phyloP scores from a whole-genome alignment of 805 yeast species.

The Nakazawaea pomicola region DNA sequence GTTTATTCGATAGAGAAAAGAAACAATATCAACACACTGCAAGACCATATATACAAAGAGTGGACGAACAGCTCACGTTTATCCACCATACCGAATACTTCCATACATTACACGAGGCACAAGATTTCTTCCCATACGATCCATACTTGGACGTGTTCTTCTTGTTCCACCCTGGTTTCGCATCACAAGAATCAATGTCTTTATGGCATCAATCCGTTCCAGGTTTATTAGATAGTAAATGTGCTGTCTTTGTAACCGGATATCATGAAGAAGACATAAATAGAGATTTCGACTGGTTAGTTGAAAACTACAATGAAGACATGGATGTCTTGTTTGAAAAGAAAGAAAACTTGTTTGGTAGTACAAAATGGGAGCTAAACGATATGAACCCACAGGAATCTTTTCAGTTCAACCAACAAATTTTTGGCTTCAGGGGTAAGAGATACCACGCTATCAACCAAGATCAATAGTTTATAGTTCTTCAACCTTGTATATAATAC shows the following conservation, averaged over 20 bases:
- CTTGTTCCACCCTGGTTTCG: slow-evolving; percentile 93
- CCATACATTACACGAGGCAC: slow-evolving; percentile 85
- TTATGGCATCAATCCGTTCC: slow-evolving; percentile 84
- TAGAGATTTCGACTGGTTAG: slow-evolving; percentile 70
- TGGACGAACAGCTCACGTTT: slow-evolving; percentile 69
- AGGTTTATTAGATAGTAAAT: slow-evolving; percentile 86
- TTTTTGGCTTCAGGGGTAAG: slow-evolving; percentile 94
- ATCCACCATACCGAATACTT: slow-evolving; percentile 87
- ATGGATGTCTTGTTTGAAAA: slow-evolving; percentile 78
- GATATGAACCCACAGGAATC: slow-evolving; percentile 91
- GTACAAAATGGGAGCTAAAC: slow-evolving; percentile 92
- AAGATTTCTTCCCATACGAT: slow-evolving; percentile 96
- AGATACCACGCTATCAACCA: slow-evolving; percentile 78
- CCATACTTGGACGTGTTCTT: slow-evolving; percentile 92
- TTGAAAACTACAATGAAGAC: slow-evolving; percentile 61
- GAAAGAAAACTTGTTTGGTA: slow-evolving; percentile 66
- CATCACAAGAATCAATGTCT: slow-evolving; percentile 71
- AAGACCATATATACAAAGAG: slow-evolving; percentile 65
- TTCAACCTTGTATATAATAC: slow-evolving; percentile 2
- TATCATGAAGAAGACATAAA: slow-evolving; percentile 70
- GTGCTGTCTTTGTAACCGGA: slow-evolving; percentile 88
- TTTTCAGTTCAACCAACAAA: slow-evolving; percentile 83
- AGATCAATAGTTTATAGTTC: too few relatives aligned
- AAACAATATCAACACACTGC: slow-evolving; percentile 52
- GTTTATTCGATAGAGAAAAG: slow-evolving; percentile 69